Conservation (phyloP, 805 yeast species). For the Torulaspora delbrueckii region DNA sequence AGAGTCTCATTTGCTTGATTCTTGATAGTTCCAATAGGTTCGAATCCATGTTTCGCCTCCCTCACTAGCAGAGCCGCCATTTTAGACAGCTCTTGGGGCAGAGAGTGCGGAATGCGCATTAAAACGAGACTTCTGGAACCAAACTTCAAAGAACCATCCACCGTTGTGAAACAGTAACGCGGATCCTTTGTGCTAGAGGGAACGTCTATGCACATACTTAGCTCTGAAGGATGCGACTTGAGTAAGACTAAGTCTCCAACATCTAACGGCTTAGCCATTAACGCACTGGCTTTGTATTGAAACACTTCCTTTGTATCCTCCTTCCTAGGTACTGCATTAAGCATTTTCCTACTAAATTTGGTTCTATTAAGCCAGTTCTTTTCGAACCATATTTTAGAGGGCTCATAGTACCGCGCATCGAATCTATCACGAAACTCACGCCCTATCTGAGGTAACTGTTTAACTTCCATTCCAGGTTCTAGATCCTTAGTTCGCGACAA, state of each 20-base stretch:
- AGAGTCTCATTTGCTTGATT: slow-evolving; percentile 26
- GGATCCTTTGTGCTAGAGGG: slow-evolving; percentile 49
- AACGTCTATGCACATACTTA: slow-evolving; percentile 51
- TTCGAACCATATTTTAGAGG: slow-evolving; percentile 28
- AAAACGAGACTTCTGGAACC: slow-evolving; percentile 42
- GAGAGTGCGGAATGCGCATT: slow-evolving; percentile 47
- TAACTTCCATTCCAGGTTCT: slow-evolving; percentile 30
- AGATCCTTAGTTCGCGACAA: slow-evolving; percentile 25
- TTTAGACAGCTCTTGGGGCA: slow-evolving; percentile 16
- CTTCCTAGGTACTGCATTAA: slow-evolving; percentile 2
- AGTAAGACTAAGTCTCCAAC: slow-evolving; percentile 65
- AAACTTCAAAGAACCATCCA: slow-evolving; percentile 53
- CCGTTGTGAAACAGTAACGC: slow-evolving; percentile 51
- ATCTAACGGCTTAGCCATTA: slow-evolving; percentile 26
- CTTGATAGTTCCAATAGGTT: slow-evolving; percentile 33
- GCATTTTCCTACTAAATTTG: neutral
- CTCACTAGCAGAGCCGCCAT: slow-evolving; percentile 13
- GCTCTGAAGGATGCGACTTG: slow-evolving; percentile 39
- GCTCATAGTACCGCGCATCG: slow-evolving; percentile 19
- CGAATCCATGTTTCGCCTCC: slow-evolving; percentile 23
- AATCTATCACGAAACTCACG: slow-evolving; percentile 20
- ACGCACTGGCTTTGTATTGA: slow-evolving; percentile 8
- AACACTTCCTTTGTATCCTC: neutral
- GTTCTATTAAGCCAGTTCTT: slow-evolving; percentile 1
- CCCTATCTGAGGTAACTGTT: slow-evolving; percentile 20